Conservation (phyloP, 148 eudicot species). For the Hydrangea macrophylla region DNA sequence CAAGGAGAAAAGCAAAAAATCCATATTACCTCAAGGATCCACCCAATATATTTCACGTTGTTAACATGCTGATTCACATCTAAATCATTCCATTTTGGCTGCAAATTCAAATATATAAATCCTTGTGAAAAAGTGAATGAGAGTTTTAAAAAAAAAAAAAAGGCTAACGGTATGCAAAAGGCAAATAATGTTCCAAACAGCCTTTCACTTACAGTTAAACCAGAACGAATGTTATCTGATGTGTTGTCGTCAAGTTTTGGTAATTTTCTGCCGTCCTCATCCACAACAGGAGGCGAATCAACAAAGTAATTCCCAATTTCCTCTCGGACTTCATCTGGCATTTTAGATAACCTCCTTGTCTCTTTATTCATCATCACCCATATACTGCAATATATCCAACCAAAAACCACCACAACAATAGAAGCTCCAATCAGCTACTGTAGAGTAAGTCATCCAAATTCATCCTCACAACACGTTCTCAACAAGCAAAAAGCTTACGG, state of each 20-base stretch:
- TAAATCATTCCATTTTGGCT: constrained; percentile 89
- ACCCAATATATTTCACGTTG: constrained; percentile 83
- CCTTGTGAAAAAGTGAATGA: neutral
- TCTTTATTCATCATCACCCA: constrained; percentile 93
- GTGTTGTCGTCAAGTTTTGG: constrained; percentile 64
- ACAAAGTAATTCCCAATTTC: constrained; percentile 66
- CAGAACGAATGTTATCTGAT: constrained; percentile 56
- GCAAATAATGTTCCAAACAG: neutral
- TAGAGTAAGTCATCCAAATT: neutral
- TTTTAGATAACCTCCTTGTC: constrained; percentile 73
- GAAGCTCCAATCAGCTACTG: neutral
- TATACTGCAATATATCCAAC: constrained; percentile 37
- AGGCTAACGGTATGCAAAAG: neutral
- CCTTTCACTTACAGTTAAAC: constrained; percentile 58
- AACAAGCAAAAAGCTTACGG: neutral
- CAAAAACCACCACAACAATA: neutral
- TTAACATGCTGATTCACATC: constrained; percentile 94
- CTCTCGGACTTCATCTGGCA: constrained; percentile 85
- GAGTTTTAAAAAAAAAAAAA: neutral
- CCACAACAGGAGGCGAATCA: constrained; percentile 64
- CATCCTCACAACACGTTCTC: neutral
- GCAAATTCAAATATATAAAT: constrained; percentile 15
- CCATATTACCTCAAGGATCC: constrained; percentile 83
- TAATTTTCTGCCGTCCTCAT: constrained; percentile 66
- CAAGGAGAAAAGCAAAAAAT: neutral